Conservation (phyloP, 176 grass and related monocot species). For the Rhynchospora pubera region DNA sequence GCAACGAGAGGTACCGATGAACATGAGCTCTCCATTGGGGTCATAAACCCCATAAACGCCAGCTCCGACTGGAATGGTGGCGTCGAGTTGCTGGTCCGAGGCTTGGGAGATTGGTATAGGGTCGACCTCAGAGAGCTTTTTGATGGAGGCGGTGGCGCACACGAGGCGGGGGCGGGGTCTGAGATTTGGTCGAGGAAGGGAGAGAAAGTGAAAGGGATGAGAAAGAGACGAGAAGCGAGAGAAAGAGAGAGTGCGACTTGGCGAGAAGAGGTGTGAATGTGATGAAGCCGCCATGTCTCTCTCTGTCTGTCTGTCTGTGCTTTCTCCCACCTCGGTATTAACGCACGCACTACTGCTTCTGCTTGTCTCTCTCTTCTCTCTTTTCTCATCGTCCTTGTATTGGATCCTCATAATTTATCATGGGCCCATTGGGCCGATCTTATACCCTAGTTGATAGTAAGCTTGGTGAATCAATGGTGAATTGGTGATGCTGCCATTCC, state of each 20-base stretch:
- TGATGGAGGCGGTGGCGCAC: constrained; percentile 5
- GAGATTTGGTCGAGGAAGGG: not conserved
- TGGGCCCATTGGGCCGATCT: no score
- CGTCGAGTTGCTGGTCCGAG: constrained; percentile 25
- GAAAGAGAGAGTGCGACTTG: not conserved
- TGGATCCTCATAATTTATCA: no score
- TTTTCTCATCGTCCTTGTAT: no score
- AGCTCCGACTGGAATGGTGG: constrained; percentile 33
- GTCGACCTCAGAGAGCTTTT: constrained; percentile 49
- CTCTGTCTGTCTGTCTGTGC: no score
- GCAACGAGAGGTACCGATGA: constrained; percentile 64
- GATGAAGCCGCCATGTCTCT: no score
- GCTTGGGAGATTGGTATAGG: constrained; percentile 36
- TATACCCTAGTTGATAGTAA: no score
- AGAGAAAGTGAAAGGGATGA: not conserved
- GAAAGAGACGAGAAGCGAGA: not conserved
- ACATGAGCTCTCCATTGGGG: constrained; percentile 47
- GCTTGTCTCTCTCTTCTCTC: no score
- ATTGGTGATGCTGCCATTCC: no score
- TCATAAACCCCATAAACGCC: constrained; percentile 81
- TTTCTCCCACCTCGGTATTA: not conserved
- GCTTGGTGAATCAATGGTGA: no score
- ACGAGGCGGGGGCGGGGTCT: not conserved
- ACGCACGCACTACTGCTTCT: no score
- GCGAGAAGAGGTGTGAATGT: not conserved